Conservation (phyloP, 257 asterid genomes). For the Solanum neorickii region DNA sequence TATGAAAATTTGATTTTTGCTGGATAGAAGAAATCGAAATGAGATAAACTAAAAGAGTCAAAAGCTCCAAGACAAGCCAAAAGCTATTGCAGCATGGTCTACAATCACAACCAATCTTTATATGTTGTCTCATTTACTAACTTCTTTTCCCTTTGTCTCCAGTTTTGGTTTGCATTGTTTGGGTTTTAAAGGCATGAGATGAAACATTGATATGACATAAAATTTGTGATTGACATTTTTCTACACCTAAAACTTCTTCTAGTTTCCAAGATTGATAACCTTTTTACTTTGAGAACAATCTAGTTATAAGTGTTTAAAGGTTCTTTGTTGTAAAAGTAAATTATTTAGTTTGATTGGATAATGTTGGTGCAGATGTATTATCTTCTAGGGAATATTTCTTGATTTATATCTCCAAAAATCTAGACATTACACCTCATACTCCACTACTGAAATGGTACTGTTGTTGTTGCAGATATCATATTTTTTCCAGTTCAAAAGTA, state of each 20-base stretch:
- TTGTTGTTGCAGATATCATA: background rate
- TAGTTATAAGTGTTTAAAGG: background rate
- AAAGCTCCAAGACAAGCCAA: conserved; percentile 13
- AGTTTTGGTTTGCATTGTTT: background rate
- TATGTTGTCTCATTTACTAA: conserved; percentile 4
- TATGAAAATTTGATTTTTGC: background rate
- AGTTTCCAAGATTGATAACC: background rate
- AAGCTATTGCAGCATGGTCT: conserved; percentile 12
- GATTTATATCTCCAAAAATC: background rate
- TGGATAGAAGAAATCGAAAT: background rate
- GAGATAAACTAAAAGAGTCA: background rate
- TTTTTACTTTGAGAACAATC: background rate
- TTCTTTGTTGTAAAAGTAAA: background rate
- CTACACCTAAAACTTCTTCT: background rate
- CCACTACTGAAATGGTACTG: background rate
- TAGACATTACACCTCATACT: background rate
- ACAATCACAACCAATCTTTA: conserved; percentile 4
- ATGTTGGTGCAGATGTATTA: background rate
- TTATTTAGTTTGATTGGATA: background rate
- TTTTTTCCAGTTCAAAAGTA: background rate
- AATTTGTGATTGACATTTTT: background rate
- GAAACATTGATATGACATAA: background rate
- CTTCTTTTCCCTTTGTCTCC: background rate
- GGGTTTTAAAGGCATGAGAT: background rate
- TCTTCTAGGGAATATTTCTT: background rate